Percentiles rank a stretch among this genome's conserved stretches.
Evolutionary conservation across 1,139 yeast species (phyloP).

Genomic region (Hansenula sp.): DNA sequence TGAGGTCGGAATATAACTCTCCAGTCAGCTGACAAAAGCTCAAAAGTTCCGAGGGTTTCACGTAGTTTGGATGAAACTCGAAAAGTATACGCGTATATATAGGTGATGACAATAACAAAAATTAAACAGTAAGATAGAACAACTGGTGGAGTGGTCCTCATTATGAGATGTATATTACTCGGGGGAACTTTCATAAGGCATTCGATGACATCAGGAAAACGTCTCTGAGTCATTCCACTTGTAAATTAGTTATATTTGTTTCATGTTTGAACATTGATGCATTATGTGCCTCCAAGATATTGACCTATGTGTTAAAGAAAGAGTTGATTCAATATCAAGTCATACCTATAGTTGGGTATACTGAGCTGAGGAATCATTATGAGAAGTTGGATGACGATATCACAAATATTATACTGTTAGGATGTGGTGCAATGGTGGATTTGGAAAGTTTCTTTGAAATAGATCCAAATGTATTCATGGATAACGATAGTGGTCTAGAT

Average conservation of each 20-base stretch:
- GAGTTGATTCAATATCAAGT: slow-evolving; percentile 85
- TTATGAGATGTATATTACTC: slow-evolving; percentile 54
- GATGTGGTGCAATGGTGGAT: slow-evolving; percentile 96
- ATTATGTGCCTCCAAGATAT: slow-evolving; percentile 79
- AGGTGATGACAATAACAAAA: no score
- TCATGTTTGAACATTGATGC: slow-evolving; percentile 92
- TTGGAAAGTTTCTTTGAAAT: slow-evolving; percentile 73
- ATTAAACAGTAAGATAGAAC: neutral
- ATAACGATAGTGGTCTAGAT: slow-evolving; percentile 17
- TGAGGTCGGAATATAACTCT: neutral
- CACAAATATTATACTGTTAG: slow-evolving; percentile 73
- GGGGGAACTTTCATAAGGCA: slow-evolving; percentile 53
- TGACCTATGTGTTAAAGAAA: slow-evolving; percentile 65
- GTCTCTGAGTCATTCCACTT: slow-evolving; percentile 81
- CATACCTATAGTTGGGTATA: slow-evolving; percentile 92
- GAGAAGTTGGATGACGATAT: slow-evolving; percentile 66
- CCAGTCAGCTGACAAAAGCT: neutral
- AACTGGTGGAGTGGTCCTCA: neutral
- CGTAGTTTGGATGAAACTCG: neutral
- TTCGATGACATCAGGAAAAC: slow-evolving; percentile 57
- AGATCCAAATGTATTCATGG: slow-evolving; percentile 43
- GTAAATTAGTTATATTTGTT: slow-evolving; percentile 83
- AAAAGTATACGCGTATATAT: neutral
- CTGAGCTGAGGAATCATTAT: slow-evolving; percentile 67
- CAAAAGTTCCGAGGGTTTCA: neutral